Evolutionary conservation across 352 stramenopile species (phyloP), one percentile per base, ranked within the genome.

Genomic region (Aphanomyces astaci): DNA sequence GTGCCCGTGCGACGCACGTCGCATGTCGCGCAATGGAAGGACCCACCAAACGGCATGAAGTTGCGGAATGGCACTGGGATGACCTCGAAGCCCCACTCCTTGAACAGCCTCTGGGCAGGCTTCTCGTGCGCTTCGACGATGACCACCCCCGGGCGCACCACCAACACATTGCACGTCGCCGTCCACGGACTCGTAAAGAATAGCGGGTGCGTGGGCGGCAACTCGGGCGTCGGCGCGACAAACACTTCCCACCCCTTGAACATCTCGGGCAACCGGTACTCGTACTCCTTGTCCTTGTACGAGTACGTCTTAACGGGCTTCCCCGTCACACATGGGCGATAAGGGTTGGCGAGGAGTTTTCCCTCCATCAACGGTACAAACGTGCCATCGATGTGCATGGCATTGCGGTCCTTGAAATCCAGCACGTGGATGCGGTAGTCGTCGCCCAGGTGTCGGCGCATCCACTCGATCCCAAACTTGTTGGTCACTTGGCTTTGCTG

Each of bases 161-260:
- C 85, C 27, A 96, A 77, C 51, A 96, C 86, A 66, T 96, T 96
- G 81, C 88, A 96, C 52, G 86, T 94, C 43, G 88, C 88, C 19
- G 88, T 96, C 88, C 88, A 96, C 53, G 88, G 88, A 48, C 85
- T 94, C 70, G 88, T 96, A 75, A 96, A 95, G 76, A 88, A 96
- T 0, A 96, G 74, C 52, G 88, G 88, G 75, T 96, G 88, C 51
- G 78, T 75, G 39, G 79, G 66, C 65, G 81, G 82, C 13, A 96
- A 78, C 71, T 92, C 82, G 0, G 88, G 88, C 71, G 92, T 84
- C 1, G 88, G 82, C 3, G 88, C 88, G 28, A 96, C 80, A 53
- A 96, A 94, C 49, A 95, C 82, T 28, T 96, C 88, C 88, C 88
- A 96, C 46, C 85, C 86, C 72, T 95, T 94, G 74, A 96, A 96